A percentile compares a stretch with the other conserved stretches of the same genome.
These are phyloP conservation scores for Tribonema minus DNA, from an alignment of 108 stramenopile genomes.

Conservation along the genomic window DNA sequence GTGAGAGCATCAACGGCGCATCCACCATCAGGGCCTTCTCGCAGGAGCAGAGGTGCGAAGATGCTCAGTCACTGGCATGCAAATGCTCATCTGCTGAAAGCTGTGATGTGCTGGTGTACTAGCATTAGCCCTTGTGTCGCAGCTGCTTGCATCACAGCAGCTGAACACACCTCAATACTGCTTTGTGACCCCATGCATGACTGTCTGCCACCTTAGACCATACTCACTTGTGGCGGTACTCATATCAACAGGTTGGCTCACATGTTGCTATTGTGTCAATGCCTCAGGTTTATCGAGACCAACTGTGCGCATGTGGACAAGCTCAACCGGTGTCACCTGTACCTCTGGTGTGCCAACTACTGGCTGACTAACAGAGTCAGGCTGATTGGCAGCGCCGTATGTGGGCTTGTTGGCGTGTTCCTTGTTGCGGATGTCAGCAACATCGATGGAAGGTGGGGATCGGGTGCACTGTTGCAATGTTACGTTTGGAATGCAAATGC, in stretches of 20 bases:
- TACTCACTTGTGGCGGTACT: too few species aligned
- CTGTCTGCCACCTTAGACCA: neutral
- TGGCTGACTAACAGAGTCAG: constrained; percentile 93
- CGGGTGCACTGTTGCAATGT: too few species aligned
- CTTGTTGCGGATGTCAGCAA: constrained; percentile 7
- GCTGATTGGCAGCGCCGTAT: constrained; percentile 61
- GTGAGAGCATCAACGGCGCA: constrained; percentile 84
- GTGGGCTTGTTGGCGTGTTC: constrained; percentile 26
- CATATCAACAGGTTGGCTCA: too few species aligned
- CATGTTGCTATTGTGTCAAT: neutral
- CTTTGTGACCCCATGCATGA: neutral
- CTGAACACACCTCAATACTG: neutral
- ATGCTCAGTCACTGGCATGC: too few species aligned
- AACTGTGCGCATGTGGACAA: constrained; percentile 4
- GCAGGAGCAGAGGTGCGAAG: too few species aligned
- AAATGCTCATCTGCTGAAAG: too few species aligned
- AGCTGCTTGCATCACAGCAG: too few species aligned
- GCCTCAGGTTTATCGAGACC: constrained; percentile 57
- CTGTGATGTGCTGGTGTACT: too few species aligned
- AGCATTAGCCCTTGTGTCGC: too few species aligned
- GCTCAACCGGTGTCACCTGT: constrained; percentile 38
- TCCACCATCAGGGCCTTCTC: constrained; percentile 81
- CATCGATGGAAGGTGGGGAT: too few species aligned
- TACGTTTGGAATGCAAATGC: too few species aligned
- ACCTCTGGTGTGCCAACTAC: constrained; percentile 69